These are phyloP conservation scores for Knoxdaviesia capensis DNA, from an alignment of 2,329 filamentous ascomycete species.

Conservation along the genomic window DNA sequence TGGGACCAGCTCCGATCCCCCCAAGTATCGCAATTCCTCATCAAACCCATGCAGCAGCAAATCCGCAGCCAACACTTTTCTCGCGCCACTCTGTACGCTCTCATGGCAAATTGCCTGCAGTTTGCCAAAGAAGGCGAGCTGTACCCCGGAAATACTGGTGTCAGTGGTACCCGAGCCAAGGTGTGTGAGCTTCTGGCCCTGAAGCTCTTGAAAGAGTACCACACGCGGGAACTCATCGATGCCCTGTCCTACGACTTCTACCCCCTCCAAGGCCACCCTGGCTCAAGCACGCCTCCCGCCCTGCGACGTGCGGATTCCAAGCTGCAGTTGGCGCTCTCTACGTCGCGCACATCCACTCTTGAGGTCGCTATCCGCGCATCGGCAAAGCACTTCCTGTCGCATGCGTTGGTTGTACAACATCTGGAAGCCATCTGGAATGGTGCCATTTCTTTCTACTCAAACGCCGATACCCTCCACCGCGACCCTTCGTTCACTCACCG, in stretches of 20 bases:
- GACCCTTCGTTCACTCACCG: too few species aligned
- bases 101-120: constrained; percentile 86
- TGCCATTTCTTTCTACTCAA: constrained; percentile 83
- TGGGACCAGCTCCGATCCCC: constrained; percentile 95
- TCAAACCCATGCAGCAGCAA: constrained; percentile 88
- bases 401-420: constrained; percentile 81
- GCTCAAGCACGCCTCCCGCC: constrained; percentile 16
- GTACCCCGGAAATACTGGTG: constrained; percentile 68
- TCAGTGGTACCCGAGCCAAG: constrained; percentile 65
- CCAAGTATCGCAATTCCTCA: constrained; percentile 83
- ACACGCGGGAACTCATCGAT: constrained; percentile 77
- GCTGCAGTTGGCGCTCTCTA: constrained; percentile 28
- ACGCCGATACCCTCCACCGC: constrained; percentile 68
- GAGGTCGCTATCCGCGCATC: constrained; percentile 87
- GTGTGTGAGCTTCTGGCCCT: constrained; percentile 83
- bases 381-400: constrained; percentile 79
- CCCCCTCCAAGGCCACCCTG: constrained; percentile 62
- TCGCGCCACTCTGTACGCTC: constrained; percentile 66
- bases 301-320: constrained; percentile 15
- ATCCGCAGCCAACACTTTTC: constrained; percentile 71
- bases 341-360: constrained; percentile 68
- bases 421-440: constrained; percentile 96
- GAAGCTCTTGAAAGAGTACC: constrained; percentile 76
- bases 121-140: constrained; percentile 73
- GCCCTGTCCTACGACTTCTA: constrained; percentile 90